A percentile compares a stretch with the other conserved stretches of the same genome.
Evolutionary conservation across 768 basidiomycete genomes (phyloP).

Genomic region (Stropharia rugosoannulata): DNA sequence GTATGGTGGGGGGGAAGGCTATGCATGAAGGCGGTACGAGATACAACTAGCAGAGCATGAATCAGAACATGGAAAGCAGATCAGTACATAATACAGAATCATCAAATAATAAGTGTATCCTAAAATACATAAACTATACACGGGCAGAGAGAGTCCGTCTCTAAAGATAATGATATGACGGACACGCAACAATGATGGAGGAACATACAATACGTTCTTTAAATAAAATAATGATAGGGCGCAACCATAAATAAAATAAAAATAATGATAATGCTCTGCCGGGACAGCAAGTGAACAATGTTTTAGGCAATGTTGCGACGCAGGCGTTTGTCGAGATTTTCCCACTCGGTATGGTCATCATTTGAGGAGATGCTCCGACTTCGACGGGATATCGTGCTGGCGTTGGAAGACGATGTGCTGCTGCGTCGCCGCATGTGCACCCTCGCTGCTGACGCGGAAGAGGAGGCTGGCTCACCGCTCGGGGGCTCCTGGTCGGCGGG

Average conservation of each 20-base stretch:
- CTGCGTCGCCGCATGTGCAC: constrained; percentile 36
- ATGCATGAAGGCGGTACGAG: too few species aligned
- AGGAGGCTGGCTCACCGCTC: not conserved
- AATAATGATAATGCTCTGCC: not conserved
- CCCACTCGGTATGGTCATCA: constrained; percentile 26
- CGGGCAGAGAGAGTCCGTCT: too few species aligned
- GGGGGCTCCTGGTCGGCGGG: constrained; percentile 1
- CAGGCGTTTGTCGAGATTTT: constrained; percentile 28
- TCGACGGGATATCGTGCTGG: constrained; percentile 31
- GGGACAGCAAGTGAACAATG: not conserved
- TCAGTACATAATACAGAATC: too few species aligned
- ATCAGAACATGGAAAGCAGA: too few species aligned
- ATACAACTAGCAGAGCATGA: too few species aligned
- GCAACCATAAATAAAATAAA: not conserved
- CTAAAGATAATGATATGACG: too few species aligned
- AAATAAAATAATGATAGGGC: not conserved
- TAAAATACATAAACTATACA: too few species aligned
- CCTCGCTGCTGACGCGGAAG: constrained; percentile 15
- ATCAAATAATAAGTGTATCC: too few species aligned
- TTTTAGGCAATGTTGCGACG: constrained; percentile 14
- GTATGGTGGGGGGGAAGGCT: too few species aligned
- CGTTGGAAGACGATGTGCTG: constrained; percentile 38
- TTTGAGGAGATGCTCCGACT: constrained; percentile 39
- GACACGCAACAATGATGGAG: too few species aligned
- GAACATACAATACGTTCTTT: too few species aligned